Conservation (phyloP, 805 yeast species). For the Kuraishia cidri region DNA sequence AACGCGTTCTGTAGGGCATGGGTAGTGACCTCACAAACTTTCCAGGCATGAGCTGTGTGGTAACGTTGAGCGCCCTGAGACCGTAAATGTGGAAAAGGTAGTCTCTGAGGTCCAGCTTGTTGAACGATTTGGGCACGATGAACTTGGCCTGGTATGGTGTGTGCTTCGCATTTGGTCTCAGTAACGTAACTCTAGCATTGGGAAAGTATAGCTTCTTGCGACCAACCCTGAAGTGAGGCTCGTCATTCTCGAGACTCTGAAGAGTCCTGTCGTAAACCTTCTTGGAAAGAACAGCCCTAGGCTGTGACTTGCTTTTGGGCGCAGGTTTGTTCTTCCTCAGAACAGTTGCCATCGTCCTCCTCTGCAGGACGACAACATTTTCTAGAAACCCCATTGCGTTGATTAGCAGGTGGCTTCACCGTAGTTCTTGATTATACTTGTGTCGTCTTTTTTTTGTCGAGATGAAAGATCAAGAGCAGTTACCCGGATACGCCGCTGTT, state of each 20-base stretch:
- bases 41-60: constrained; percentile 77
- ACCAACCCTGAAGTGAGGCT: constrained; percentile 81
- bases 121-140: constrained; percentile 87
- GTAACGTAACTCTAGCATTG: constrained; percentile 66
- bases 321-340: constrained; percentile 1
- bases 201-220: constrained; percentile 75
- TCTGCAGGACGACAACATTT: too few relatives aligned
- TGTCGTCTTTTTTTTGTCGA: too few relatives aligned
- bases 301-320: neutral
- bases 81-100: constrained; percentile 88
- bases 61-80: constrained; percentile 77
- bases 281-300: constrained; percentile 1
- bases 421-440: too few relatives aligned
- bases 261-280: constrained; percentile 11
- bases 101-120: constrained; percentile 90
- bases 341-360: too few relatives aligned
- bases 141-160: constrained; percentile 97
- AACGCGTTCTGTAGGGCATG: constrained; percentile 52
- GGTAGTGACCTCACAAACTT: constrained; percentile 49
- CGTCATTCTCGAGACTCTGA: constrained; percentile 48
- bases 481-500: too few relatives aligned
- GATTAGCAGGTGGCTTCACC: too few relatives aligned
- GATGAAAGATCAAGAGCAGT: too few relatives aligned
- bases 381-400: too few relatives aligned
- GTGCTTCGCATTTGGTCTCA: constrained; percentile 92